Evolutionary conservation across 116 monocot genomes (phyloP), one percentile per base, ranked within the genome.

Genomic region (Papilionanthe hybrid): DNA sequence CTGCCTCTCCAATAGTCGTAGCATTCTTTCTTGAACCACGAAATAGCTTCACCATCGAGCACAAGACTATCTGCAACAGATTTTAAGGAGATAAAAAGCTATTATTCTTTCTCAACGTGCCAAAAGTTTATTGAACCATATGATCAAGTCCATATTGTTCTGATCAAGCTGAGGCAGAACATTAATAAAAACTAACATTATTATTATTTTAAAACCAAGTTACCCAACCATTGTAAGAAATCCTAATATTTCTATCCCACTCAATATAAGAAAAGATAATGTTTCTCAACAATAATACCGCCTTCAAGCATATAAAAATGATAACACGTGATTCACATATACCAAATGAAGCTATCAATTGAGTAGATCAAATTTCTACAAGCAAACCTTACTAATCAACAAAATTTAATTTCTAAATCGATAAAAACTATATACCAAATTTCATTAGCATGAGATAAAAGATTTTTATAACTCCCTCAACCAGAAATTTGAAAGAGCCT

Each of bases 21-120:
- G 83, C 79, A 41, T 68, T 87, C 78, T 92, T 96, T 86, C 90
- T 91, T 71, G 83, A 69, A 28, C 82, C 75, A 13, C 71, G 75
- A 72, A 89, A 89, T 57, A 84, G 83, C 81, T 90, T 99, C 65
- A 87, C 89, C 48, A 90, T 3, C 10, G 92, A 90, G 78, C 94
- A 99, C 77, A 99, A 78, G 80, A 99, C 87, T 81, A 98, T 93
- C 94, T 97, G 89, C 78, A 91, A 11, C 8, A n/a, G 8, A 37
- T 47, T 32, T 49, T 75, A 60, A 55, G 79, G 43, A 55, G 42
- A 55, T 74, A 32, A 74, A 9, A 45, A 41, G 42, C 10, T 30
- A 5, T 6, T 0, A 10, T 73, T 20, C 22, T 37, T 22, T 73
- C 13, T 47, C 18, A 28, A 60, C 68, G 28, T 78, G 41, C 42